These are phyloP conservation scores for Saccharomycopsis fibuligera DNA, from an alignment of 805 yeast genomes.

Conservation along the genomic window DNA sequence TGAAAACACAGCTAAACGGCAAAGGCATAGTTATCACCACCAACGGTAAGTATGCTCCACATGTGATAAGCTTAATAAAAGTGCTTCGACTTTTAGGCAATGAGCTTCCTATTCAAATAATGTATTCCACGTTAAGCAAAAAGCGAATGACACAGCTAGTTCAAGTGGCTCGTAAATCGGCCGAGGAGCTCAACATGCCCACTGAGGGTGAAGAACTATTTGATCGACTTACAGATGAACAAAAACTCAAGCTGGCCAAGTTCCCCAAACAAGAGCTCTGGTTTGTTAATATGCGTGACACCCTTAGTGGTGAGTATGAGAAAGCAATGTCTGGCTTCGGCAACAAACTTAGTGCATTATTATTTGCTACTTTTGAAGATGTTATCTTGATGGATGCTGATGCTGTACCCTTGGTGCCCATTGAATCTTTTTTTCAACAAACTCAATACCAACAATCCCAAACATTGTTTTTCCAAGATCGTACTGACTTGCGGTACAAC, in stretches of 20 bases:
- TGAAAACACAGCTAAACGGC: constrained; percentile 23
- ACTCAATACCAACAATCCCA: constrained; percentile 30
- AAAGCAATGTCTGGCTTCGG: constrained; percentile 28
- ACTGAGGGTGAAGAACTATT: neutral
- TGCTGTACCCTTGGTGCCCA: constrained; percentile 37
- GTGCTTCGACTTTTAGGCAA: constrained; percentile 33
- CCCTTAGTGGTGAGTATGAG: constrained; percentile 16
- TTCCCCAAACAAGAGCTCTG: constrained; percentile 28
- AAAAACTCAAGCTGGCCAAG: neutral
- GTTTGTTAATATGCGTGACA: constrained; percentile 25
- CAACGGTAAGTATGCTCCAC: constrained; percentile 28
- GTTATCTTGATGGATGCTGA: constrained; percentile 47
- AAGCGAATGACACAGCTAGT: constrained; percentile 1
- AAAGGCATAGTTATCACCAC: constrained; percentile 35
- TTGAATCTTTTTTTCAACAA: constrained; percentile 33
- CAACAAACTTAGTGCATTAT: constrained; percentile 39
- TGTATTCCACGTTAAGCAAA: constrained; percentile 28
- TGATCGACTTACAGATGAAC: neutral
- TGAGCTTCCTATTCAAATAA: constrained; percentile 33
- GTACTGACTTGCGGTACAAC: constrained; percentile 41
- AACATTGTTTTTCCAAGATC: constrained; percentile 45
- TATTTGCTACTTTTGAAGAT: constrained; percentile 44
- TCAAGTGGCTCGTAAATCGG: constrained; percentile 5
- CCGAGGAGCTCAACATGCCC: constrained; percentile 1
- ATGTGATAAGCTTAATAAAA: constrained; percentile 31